Base-by-base conservation (phyloP, 2,329 filamentous ascomycete genomes). In the Uncinocarpus reesii region DNA sequence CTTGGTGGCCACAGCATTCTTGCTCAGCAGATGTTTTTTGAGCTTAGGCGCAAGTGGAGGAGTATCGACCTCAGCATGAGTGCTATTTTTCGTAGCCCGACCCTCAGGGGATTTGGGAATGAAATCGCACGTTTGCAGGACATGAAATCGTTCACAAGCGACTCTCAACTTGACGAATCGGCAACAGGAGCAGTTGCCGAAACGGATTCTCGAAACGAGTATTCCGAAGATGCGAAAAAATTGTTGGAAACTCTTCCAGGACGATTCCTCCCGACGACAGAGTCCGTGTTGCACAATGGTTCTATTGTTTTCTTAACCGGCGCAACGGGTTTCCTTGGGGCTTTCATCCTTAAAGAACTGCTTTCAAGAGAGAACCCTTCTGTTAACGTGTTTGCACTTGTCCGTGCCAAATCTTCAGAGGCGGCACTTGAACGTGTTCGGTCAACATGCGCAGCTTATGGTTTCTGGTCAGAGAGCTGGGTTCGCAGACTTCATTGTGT, bases 311-410 rank as follows among this genome's bases (percentile, higher is more conserved):
- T 95, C 64, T 69, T 95, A 4, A 95, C 89, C 2, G 88, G 90
- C 36, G 87, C 86, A 3, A 95, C 89, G 4, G 89, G 89, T 2
- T 95, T 95, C 71, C 67, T 95, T 16, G 89, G 89, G 23, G 77
- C 85, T 0, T 93, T 88, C 60, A 71, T 95, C 8, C 70, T 93
- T 26, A 77, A 77, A 48, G 86, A 94, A 48, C 66, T 95, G 1
- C 73, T 95, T 1, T 76, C 76, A 32, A 73, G 83, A 20, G 69
- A 71, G 7, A 68, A 68, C 13, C 75, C 70, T 15, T 65, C 69
- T 15, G 70, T 78, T 11, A 81, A 77, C 55, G 73, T 94, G 7
- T 79, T 94, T 49, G 80, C 82, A 0, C 81, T 89, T 49, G 83
- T 94, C 3, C 82, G 88, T 44, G 80, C 80, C 32, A 80, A 82